A percentile compares a stretch with the other conserved stretches of the same genome.
These are phyloP conservation scores for Fusarium decemcellulare DNA, from an alignment of 2,329 filamentous ascomycete genomes.

Conservation along the genomic window DNA sequence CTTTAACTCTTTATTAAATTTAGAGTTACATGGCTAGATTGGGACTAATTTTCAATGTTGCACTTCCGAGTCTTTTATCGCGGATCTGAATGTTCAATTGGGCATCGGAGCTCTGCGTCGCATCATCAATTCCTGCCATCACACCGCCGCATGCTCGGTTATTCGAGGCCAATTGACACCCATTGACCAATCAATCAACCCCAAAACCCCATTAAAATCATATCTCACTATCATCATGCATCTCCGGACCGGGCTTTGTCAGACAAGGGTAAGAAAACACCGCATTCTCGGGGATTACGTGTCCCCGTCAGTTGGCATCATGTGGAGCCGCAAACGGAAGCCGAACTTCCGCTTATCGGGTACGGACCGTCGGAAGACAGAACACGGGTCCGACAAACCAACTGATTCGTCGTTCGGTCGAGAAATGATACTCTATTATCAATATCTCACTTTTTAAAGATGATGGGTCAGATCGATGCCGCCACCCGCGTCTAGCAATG, in stretches of 20 bases:
- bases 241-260: not conserved
- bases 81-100: not conserved
- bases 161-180: not conserved
- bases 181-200: not conserved
- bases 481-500: slow-evolving; percentile 64
- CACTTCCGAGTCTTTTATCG: no score
- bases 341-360: slow-evolving; percentile 23
- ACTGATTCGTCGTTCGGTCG: not conserved
- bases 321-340: not conserved
- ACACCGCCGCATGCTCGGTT: not conserved
- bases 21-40: no score
- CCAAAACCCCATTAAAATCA: not conserved
- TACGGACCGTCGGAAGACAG: not conserved
- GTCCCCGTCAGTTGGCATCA: not conserved
- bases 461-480: slow-evolving; percentile 66
- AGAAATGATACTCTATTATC: not conserved
- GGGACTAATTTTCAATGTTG: no score
- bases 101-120: no score
- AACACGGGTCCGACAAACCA: not conserved
- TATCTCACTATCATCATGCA: not conserved
- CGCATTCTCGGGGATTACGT: not conserved
- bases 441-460: slow-evolving; percentile 37
- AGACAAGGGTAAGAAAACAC: not conserved
- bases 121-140: not conserved
- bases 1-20: no score